Base-by-base conservation (phyloP, 2,329 filamentous ascomycete genomes). In the Fusarium miscanthi region DNA sequence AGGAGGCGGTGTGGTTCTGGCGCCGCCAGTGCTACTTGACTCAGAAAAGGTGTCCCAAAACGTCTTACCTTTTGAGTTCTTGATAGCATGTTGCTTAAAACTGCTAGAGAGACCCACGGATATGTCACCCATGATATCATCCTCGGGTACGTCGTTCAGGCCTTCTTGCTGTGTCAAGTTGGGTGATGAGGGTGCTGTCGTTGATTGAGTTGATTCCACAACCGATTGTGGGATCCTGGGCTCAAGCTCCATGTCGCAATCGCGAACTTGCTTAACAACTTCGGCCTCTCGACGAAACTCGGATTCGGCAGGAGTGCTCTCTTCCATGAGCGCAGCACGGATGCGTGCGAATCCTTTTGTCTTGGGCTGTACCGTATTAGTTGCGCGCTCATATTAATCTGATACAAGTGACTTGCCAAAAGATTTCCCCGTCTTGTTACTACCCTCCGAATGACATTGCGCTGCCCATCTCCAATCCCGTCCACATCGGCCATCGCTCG, bases 301-400 rank as follows among this genome's bases (percentile, higher is more conserved):
- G 45, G 92, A 92, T 76, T 99, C 96, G 14, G 97, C 86, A 0
- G 96, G 96, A 0, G 94, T 90, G 21, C 90, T 89, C 83, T 99
- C 96, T 83, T 99, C 96, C 63, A 93, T 87, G 2, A 99, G 87
- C 7, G 94, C 94, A 13, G 95, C 96, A 69, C 93, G 91, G 74
- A 99, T 97, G 16, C 96, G 92, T 9, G 95, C 94, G 81, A 99
- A 99, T 1, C 92, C 94, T 83, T 97, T 97, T 2, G 95, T 96
- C 85, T 98, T 99, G 17, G 97, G 96, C 93, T 97, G 74, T 40
- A 40, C 17, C 11, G 45, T 54, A 72, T 85, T 72, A 85, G 80
- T 33, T 27, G 45, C 45, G 27, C 56, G 49, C 42, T 41, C 23
- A 21, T 43, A 45, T 23, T 25, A 30, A 41, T 35, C 17, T 31